These are phyloP conservation scores for Cyclotella atomus DNA, from an alignment of 108 stramenopile genomes.

Conservation along the genomic window DNA sequence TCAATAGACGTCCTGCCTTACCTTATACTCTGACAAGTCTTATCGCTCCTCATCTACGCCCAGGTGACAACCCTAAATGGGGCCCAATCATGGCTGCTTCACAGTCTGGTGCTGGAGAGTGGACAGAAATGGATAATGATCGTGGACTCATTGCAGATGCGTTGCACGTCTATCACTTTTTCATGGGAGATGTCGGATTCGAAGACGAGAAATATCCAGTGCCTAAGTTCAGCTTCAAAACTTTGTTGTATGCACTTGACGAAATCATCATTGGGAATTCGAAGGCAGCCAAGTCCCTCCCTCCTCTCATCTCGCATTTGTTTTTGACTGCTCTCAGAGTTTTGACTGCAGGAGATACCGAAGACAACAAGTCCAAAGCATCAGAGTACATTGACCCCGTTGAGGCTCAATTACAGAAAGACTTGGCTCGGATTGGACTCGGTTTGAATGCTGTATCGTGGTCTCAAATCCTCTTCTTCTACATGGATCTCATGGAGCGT, in stretches of 20 bases:
- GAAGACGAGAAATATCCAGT: slow-evolving; percentile 43
- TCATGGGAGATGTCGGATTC: slow-evolving; percentile 77
- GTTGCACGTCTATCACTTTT: slow-evolving; percentile 81
- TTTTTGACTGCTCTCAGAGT: slow-evolving; percentile 72
- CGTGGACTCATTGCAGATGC: slow-evolving; percentile 67
- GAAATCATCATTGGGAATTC: slow-evolving; percentile 69
- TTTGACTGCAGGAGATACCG: slow-evolving; percentile 45
- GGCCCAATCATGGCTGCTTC: slow-evolving; percentile 22
- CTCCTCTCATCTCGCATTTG: slow-evolving; percentile 78
- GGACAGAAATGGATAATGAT: slow-evolving; percentile 25
- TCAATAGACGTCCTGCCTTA: slow-evolving; percentile 62
- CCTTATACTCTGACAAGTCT: slow-evolving; percentile 49
- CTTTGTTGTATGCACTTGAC: slow-evolving; percentile 70
- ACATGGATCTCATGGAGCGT: slow-evolving; percentile 85
- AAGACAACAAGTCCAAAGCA: slow-evolving; percentile 18
- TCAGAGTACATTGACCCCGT: slow-evolving; percentile 33
- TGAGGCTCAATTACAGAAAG: slow-evolving; percentile 47
- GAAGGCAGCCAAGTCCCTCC: slow-evolving; percentile 63
- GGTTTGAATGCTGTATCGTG: slow-evolving; percentile 76
- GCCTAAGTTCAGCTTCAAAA: slow-evolving; percentile 66
- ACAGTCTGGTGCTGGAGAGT: slow-evolving; percentile 26
- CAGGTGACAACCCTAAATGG: slow-evolving; percentile 22
- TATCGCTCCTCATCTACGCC: slow-evolving; percentile 33
- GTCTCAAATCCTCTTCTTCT: slow-evolving; percentile 72
- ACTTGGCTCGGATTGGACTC: slow-evolving; percentile 45